Conservation (phyloP, 1,284 basidiomycete genomes). For the Marasmius fiardii region DNA sequence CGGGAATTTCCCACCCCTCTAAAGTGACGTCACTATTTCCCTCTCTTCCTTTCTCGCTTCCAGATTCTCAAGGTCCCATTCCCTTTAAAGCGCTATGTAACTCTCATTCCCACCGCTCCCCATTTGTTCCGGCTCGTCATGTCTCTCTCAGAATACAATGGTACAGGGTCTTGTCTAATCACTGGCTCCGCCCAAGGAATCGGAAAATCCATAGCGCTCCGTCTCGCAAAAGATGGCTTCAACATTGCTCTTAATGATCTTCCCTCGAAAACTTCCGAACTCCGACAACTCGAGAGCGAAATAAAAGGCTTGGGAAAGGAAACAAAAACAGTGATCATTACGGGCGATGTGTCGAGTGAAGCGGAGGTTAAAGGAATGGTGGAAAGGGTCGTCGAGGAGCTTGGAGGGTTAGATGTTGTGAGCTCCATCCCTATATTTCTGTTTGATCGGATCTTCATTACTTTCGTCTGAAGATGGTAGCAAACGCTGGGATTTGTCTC, state of each 20-base stretch:
- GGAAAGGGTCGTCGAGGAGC: constrained; percentile 15
- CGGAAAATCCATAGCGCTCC: constrained; percentile 37
- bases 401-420: constrained; percentile 29
- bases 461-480: constrained; percentile 21
- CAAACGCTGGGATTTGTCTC: constrained; percentile 20
- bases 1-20: no score
- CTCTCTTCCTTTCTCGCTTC: no score
- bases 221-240: constrained; percentile 27
- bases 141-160: no score
- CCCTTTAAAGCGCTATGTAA: no score
- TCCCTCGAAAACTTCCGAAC: constrained; percentile 10
- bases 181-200: constrained; percentile 29
- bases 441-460: background rate
- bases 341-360: constrained; percentile 24
- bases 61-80: no score
- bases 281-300: constrained; percentile 10
- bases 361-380: constrained; percentile 24
- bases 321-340: constrained; percentile 11
- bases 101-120: no score
- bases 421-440: background rate
- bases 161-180: no score
- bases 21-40: no score
- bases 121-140: no score
- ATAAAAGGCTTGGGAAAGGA: constrained; percentile 1
- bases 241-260: constrained; percentile 20